Evolutionary conservation across 768 basidiomycete genomes (phyloP), one percentile per base, ranked within the genome.

Genomic region (Leccinum variicolor): DNA sequence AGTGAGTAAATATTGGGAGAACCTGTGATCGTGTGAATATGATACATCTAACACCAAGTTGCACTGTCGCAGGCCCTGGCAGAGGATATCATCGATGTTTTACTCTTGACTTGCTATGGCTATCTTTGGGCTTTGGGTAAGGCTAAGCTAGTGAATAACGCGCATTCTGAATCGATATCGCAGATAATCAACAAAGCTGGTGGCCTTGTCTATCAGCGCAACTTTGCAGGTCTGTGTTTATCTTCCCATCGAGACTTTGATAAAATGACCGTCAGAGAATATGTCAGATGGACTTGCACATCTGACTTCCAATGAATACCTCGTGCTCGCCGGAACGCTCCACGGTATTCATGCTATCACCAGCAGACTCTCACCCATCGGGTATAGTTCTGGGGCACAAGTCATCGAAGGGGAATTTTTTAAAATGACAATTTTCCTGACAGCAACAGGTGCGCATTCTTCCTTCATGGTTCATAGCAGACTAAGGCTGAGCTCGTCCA

Each of bases 311-410:
- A 97, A 97, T 74, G 94, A 97, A 77, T 89, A 94, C 63, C 85
- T 99, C 54, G 92, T 98, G 17, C 84, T 98, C 41, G 97, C 97
- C 3, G 96, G 96, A 46, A 98, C 97, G 14, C 75, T 98, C 36
- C 97, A 98, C 62, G 95, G 96, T 52, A 96, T 99, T 28, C 97
- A 98, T 66, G 97, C 97, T n/a, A 98, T 98, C 64, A 98, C 96
- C 0, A 88, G 89, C 61, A 84, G 92, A 46, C 78, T 99, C 47
- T 93, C 91, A 5, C 96, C 97, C 3, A 84, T 81, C 17, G 89
- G 89, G 4, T 66, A 81, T 21, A 89, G 90, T 69, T 94, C 94
- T 15, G 94, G 94, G 17, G 90, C 89, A 8, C 90, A 98, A 67
- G 87, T 93, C n/a, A 95, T 98, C 62, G 96, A 98, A 69, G 92